These are phyloP conservation scores for Yamadazyma diospyri DNA, from an alignment of 1,139 yeast species.

Conservation along the genomic window DNA sequence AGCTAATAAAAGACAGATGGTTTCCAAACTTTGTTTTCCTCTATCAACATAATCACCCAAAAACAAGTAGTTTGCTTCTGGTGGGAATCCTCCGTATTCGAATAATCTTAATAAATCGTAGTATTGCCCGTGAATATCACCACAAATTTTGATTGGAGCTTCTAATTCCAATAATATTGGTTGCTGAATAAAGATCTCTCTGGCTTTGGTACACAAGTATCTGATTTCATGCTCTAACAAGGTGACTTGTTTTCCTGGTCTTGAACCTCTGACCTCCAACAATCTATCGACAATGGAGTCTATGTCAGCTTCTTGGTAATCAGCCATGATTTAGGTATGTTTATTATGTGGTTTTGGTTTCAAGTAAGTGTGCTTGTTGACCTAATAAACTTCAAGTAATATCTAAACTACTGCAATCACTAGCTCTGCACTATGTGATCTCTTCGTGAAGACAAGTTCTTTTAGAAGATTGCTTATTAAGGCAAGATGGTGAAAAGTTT, in stretches of 20 bases:
- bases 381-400: too few relatives aligned
- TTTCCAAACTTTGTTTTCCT: constrained; percentile 94
- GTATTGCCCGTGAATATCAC: constrained; percentile 98
- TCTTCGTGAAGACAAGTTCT: too few relatives aligned
- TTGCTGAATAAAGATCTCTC: constrained; percentile 96
- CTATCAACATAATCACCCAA: constrained; percentile 97
- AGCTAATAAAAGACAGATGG: constrained; percentile 87
- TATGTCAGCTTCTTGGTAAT: constrained; percentile 87
- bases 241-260: constrained; percentile 97
- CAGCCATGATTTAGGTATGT: constrained; percentile 41
- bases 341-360: too few relatives aligned
- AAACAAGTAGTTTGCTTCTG: constrained; percentile 94
- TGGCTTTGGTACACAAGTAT: constrained; percentile 92
- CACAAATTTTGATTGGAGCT: constrained; percentile 93
- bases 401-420: too few relatives aligned
- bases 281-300: constrained; percentile 96
- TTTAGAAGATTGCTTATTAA: too few relatives aligned
- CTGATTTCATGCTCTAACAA: constrained; percentile 92
- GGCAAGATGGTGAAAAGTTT: too few relatives aligned
- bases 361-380: background rate
- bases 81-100: constrained; percentile 98
- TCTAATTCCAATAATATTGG: constrained; percentile 93
- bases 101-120: constrained; percentile 91
- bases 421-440: too few relatives aligned
- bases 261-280: constrained; percentile 94